Evolutionary conservation across 2,329 filamentous ascomycete genomes (phyloP), one percentile per base, ranked within the genome.

Genomic region (Stemphylium vesicarium): DNA sequence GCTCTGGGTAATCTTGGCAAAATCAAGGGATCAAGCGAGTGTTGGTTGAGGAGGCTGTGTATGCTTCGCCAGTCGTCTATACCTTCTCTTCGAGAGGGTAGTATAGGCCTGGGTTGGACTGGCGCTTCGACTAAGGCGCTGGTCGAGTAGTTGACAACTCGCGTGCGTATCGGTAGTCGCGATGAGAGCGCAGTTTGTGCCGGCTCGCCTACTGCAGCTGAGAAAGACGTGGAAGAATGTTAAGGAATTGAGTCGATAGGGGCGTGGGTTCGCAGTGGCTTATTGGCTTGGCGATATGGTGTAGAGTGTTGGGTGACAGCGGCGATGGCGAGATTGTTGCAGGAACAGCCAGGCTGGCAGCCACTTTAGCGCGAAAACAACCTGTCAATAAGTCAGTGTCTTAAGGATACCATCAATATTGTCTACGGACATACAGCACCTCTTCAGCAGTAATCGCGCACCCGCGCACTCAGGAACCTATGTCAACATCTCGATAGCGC

Each of bases 251-350:
- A 45, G 43, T 42, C 47, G 49, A 59, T 59, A 59, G 59, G 59
- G 56, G 41, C 44, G 32, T 40, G 39, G 29, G 45, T 47, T 47
- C 37, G 42, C 41, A 33, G 56, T 61, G 58, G 58, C 50, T 59
- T 63, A 63, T 58, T 59, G 60, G 56, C 61, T 63, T 63, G 61
- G 61, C 59, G 56, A 49, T 45, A 41, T 32, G 26, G 47, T 12
- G 29, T 44, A 48, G 33, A 47, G 52, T 24, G 47, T 47, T 50
- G 39, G 42, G 44, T 47, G 24, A 33, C 29, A 26, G 15, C 29
- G 18, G 31, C 37, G 36, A 41, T 33, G 26, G 37, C 24, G 48
- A 41, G 35, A 45, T 35, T 42, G 26, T 37, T 46, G 13, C 42
- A 24, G 37, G 41, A 31, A 31, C 41, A 29, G 18, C 20, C 18